Evolutionary conservation across 1,284 basidiomycete species (phyloP), one percentile per base, ranked within the genome.

Genomic region (Cryptococcus depauperatus): DNA sequence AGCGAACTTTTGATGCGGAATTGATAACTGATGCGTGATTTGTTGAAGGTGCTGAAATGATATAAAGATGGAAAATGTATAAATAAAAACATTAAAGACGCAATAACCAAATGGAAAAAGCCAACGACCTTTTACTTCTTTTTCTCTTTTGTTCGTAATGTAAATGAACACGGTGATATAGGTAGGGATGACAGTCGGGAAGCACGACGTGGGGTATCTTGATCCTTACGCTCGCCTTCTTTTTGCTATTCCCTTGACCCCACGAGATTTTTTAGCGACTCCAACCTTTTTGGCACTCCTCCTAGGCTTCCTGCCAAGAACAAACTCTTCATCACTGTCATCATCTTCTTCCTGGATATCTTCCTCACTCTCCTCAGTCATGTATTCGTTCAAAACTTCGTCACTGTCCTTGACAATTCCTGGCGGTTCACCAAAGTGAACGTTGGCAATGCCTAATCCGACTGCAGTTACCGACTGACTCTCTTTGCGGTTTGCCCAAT

Each of bases 401-500:
- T 55, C 48, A 30, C 53, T 52, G 43, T 37, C 14, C 5, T 14
- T 9, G 19, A n/a, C 27, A 23, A 50, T 51, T 32, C 16, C 22
- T 47, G 27, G 11, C 44, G 41, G 27, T 61, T 59, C 25, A 22
- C 52, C 56, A 35, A 67, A 62, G 22, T 61, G 52, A 21, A 69
- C 64, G 33, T 64, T 66, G 41, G 64, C 58, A 21, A 69, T 54
- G 16, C 65, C 64, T 5, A 67, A 42, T 1, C 66, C 66, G 38
- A 68, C 61, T 16, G 57, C 46, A 1, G 57, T 51, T 21, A 66
- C 57, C 9, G 52, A 50, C 16, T 34, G 27, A 26, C 28, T 41
- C 11, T 50, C 43, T 21, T 51, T 46, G 4, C 46, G 46, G 2
- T 46, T 46, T 13, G n/a, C 16, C 38, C 27, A 29, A 18, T 57